Evolutionary conservation across 2,329 filamentous ascomycete species (phyloP), one percentile per base, ranked within the genome.

Genomic region (Mycosphaerelloides madeirae): DNA sequence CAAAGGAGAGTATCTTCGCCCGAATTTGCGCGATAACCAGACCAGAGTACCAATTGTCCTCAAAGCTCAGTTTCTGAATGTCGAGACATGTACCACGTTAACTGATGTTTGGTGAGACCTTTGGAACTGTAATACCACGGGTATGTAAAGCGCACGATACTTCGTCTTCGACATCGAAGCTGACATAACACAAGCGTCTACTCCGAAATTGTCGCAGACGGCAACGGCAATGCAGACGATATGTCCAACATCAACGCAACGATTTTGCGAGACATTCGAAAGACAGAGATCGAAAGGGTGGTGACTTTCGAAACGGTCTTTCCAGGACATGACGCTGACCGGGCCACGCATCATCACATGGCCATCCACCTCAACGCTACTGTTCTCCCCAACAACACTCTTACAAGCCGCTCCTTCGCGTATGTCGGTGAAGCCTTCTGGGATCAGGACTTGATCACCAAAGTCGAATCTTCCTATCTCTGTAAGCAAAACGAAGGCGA

Each of bases 341-440:
- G 68, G 20, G 53, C 69, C 12, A 65, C 58, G 2, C 69, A 72
- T 52, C 61, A 66, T 36, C 69, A 71, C 51, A 29, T 59, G 18
- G 50, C 52, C 25, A 41, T 67, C 35, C 65, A 69, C 49, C 58
- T 61, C 32, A 61, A 44, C 19, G 35, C 41, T 6, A 38, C 35
- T n/a, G 15, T 38, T 28, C 3, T 5, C 5, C 5, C 34, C 13
- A 44, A 44, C 33, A 18, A 29, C n/a, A 44, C 41, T 11, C 31
- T 40, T 14, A 16, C 29, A 8, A 71, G 77, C 49, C 61, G 64
- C 33, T 69, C 64, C 35, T 70, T 76, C 47, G 72, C 74, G 6
- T 79, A 84, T 62, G 70, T 83, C 28, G 80, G 80, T n/a, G 81
- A 85, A 60, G 55, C 80, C 40, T 84, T 80, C 70, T 80, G 80